Percentiles rank a stretch among this genome's conserved stretches.
Evolutionary conservation across 208 protist species (phyloP).

Genomic region (Tritrichomonas musculus): DNA sequence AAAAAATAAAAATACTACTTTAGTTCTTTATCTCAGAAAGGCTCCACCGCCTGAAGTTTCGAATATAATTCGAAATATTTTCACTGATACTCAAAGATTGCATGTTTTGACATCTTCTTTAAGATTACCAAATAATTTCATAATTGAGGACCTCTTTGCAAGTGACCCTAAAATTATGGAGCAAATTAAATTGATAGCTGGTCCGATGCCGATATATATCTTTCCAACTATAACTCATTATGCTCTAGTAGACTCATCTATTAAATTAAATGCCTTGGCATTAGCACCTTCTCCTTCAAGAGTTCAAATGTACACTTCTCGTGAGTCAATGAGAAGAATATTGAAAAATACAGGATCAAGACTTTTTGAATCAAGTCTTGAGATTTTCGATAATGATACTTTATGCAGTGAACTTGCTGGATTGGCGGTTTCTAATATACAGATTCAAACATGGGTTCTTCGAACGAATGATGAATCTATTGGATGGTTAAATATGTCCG

Average conservation of each 20-base stretch:
- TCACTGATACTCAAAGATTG: neutral
- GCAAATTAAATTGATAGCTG: neutral
- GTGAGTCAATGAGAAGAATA: neutral
- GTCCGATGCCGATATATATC: neutral
- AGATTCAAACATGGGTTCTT: neutral
- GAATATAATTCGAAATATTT: neutral
- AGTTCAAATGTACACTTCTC: neutral
- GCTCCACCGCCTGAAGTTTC: neutral
- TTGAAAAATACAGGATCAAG: neutral
- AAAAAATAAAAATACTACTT: neutral
- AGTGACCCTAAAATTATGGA: neutral
- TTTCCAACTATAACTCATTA: neutral
- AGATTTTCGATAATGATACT: neutral
- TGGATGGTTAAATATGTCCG: neutral
- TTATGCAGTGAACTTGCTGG: neutral
- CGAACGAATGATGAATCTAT: neutral
- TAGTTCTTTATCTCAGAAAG: neutral
- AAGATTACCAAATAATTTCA: neutral
- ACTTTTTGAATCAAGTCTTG: neutral
- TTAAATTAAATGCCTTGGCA: neutral
- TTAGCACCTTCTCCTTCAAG: neutral
- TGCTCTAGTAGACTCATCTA: neutral
- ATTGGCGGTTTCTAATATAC: neutral
- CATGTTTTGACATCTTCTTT: neutral
- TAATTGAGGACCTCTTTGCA: neutral